Evolutionary conservation across 176 grass and related monocot genomes (phyloP).

Genomic region (Tillandsia leiboldiana): DNA sequence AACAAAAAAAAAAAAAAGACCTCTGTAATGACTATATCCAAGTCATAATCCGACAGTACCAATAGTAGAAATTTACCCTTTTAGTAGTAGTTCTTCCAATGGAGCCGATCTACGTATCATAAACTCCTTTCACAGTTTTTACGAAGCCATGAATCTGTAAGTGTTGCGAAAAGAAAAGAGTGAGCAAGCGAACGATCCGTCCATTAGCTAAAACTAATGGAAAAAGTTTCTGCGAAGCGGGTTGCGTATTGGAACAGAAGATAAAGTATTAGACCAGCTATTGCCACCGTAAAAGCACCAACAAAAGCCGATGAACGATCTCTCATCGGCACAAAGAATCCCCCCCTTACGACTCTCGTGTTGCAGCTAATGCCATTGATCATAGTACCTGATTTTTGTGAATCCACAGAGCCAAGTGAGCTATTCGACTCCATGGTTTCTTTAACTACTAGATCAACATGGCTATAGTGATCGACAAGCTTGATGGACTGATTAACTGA

Average conservation of each 20-base stretch:
- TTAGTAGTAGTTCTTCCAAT: neutral
- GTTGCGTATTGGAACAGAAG: constrained; percentile 26
- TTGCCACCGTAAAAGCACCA: constrained; percentile 29
- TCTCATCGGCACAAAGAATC: constrained; percentile 8
- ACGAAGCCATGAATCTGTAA: neutral
- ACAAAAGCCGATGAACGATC: constrained; percentile 27
- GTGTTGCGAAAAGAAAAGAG: neutral
- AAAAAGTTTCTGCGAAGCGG: neutral
- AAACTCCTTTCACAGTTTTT: neutral
- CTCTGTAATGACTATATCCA: no score
- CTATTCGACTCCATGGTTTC: neutral
- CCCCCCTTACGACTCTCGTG: constrained; percentile 22
- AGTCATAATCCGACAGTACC: no score
- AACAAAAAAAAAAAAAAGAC: no score
- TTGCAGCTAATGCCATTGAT: neutral
- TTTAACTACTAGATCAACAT: constrained; percentile 23
- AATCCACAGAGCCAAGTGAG: neutral
- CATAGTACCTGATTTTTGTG: neutral
- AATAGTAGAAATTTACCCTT: no score
- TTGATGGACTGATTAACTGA: constrained; percentile 46
- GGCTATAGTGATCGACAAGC: constrained; percentile 26
- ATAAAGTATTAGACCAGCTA: constrained; percentile 24
- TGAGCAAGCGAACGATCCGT: neutral
- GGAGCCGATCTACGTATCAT: neutral
- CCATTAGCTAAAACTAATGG: constrained; percentile 13